Percentiles rank a stretch among this genome's conserved stretches.
Conservation (phyloP, 1,284 basidiomycete genomes). For the Boletus hoseneyae region DNA sequence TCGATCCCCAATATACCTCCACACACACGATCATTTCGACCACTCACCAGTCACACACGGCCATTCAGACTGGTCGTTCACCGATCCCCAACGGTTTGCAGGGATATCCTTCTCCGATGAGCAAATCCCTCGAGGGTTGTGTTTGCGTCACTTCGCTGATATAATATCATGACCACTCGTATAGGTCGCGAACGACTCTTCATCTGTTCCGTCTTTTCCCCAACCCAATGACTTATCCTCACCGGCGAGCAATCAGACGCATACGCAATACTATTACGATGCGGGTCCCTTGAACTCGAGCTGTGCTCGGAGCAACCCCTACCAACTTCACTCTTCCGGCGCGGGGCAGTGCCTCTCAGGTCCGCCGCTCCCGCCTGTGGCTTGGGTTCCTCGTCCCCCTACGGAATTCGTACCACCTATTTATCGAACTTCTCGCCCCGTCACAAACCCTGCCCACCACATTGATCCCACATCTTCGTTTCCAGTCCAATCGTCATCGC, state of each 20-base stretch:
- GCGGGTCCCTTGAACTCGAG: background rate
- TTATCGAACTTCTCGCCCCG: background rate
- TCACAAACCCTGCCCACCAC: background rate
- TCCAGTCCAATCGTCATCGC: background rate
- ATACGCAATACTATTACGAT: background rate
- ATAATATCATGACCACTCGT: no score
- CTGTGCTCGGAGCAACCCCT: background rate
- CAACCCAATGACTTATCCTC: background rate
- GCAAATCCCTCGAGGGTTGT: background rate
- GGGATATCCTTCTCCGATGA: background rate
- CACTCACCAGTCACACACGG: background rate
- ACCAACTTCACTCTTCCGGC: background rate
- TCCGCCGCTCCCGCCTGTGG: background rate
- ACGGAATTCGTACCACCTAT: no score
- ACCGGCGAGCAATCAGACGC: background rate
- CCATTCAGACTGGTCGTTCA: rapidly evolving
- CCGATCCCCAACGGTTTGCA: background rate
- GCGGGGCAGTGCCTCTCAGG: background rate
- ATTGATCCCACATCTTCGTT: background rate
- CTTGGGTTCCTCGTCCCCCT: background rate
- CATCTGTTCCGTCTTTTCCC: background rate
- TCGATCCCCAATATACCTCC: background rate
- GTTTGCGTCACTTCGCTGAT: background rate
- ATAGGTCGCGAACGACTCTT: background rate
- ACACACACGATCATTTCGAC: background rate